Percentiles rank a stretch among this genome's conserved stretches.
These are phyloP conservation scores for Syzygium aqueum DNA, from an alignment of 345 rosid genomes.

Conservation along the genomic window DNA sequence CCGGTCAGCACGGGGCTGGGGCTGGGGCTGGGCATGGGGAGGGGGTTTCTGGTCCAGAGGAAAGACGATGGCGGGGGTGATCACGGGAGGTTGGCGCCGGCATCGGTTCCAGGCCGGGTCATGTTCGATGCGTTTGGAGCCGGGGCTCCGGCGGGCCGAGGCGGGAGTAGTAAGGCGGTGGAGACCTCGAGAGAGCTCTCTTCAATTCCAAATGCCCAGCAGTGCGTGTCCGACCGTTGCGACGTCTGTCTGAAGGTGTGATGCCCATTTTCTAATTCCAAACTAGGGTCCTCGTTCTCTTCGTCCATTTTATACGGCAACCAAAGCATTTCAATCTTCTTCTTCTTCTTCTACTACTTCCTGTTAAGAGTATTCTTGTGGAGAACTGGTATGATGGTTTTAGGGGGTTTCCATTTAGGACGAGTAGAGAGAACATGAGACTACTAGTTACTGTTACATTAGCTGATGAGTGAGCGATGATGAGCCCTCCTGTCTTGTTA, in stretches of 20 bases:
- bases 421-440: background rate
- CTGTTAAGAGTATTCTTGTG: background rate
- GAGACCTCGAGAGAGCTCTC: conserved; percentile 74
- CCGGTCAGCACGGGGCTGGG: background rate
- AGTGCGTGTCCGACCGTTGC: conserved; percentile 17
- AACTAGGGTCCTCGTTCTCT: no score
- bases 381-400: background rate
- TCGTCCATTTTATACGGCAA: no score
- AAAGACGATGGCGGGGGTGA: conserved; percentile 5
- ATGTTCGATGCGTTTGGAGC: conserved; percentile 16
- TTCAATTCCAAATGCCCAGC: conserved; percentile 60
- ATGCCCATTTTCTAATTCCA: background rate
- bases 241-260: conserved; percentile 52
- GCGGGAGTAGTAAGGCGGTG: background rate
- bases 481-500: background rate
- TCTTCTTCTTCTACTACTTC: background rate
- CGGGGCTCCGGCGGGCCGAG: conserved; percentile 1
- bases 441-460: background rate
- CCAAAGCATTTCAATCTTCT: background rate
- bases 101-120: conserved; percentile 8
- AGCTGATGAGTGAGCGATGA: background rate
- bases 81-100: conserved; percentile 4
- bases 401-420: background rate
- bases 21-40: background rate
- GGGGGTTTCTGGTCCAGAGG: conserved; percentile 11